Conservation (phyloP, 768 basidiomycete genomes). For the Fomitopsis pulvina region DNA sequence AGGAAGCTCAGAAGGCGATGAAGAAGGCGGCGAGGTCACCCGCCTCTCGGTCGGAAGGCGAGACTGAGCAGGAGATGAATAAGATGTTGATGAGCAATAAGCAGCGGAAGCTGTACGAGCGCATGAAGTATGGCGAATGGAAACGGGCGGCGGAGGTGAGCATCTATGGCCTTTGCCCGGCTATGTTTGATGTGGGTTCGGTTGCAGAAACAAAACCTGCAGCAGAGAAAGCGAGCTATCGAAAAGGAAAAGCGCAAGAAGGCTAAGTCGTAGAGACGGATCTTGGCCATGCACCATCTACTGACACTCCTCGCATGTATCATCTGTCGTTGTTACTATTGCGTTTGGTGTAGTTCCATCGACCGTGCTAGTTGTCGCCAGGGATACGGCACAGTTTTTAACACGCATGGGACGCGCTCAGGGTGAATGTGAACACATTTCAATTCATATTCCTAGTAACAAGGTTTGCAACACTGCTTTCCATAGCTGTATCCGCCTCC, state of each 20-base stretch:
- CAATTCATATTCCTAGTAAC: too few species aligned
- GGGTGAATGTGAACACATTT: too few species aligned
- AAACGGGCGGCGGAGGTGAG: conserved; percentile 76
- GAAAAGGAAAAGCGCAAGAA: conserved; percentile 23
- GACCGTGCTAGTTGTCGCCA: too few species aligned
- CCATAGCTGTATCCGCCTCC: too few species aligned
- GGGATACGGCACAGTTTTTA: too few species aligned
- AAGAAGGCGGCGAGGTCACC: conserved; percentile 35
- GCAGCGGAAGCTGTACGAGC: conserved; percentile 88
- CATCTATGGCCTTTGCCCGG: conserved; percentile 8
- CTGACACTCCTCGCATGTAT: neutral
- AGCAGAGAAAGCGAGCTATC: conserved; percentile 19
- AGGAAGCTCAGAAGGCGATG: conserved; percentile 56
- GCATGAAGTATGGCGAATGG: conserved; percentile 82
- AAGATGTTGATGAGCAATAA: conserved; percentile 99
- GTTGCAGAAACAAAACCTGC: conserved; percentile 23
- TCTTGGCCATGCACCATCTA: neutral
- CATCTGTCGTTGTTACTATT: too few species aligned
- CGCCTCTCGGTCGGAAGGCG: conserved; percentile 18
- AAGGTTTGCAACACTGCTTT: too few species aligned
- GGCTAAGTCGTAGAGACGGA: conserved; percentile 6
- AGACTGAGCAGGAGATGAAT: conserved; percentile 71
- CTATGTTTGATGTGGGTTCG: neutral
- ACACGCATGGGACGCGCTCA: too few species aligned
- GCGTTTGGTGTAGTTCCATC: too few species aligned